phyloP scores from a whole-genome alignment of 495 filamentous ascomycete genomes.

The Neurospora intermedia region DNA sequence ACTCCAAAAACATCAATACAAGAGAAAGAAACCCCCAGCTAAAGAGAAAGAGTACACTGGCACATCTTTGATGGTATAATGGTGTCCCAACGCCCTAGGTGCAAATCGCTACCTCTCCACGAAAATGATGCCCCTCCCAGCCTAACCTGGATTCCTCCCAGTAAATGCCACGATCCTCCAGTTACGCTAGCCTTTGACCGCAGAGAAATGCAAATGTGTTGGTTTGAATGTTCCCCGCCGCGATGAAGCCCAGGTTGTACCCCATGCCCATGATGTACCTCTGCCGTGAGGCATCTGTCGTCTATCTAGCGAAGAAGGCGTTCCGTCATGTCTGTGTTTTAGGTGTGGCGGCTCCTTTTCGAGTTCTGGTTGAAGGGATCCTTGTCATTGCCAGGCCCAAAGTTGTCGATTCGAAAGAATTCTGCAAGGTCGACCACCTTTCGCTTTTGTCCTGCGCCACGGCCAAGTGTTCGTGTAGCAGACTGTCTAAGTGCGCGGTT shows the following conservation, averaged over 20 bases:
- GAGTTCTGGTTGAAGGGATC: conserved; percentile 54
- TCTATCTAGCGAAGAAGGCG: neutral
- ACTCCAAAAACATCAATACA: neutral
- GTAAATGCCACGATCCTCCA: neutral
- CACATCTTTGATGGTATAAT: neutral
- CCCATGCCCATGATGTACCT: neutral
- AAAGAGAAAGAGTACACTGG: neutral
- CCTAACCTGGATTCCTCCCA: neutral
- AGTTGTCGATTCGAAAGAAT: conserved; percentile 67
- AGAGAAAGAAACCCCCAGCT: neutral
- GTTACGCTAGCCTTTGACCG: neutral
- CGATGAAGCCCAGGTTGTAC: neutral
- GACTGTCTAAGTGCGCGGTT: conserved; percentile 32
- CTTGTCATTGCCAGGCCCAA: conserved; percentile 45
- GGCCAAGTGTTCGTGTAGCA: conserved; percentile 29
- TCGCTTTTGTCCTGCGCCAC: conserved; percentile 64
- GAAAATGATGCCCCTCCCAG: neutral
- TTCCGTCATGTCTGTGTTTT: conserved; percentile 15
- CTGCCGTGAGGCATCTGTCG: neutral
- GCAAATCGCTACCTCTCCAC: neutral
- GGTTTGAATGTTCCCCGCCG: neutral
- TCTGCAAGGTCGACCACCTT: conserved; percentile 60
- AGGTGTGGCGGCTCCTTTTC: conserved; percentile 64
- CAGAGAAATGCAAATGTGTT: neutral
- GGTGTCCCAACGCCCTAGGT: neutral